Base-by-base conservation (phyloP, 2,329 filamentous ascomycete species). In the Clonostachys rhizophaga region DNA sequence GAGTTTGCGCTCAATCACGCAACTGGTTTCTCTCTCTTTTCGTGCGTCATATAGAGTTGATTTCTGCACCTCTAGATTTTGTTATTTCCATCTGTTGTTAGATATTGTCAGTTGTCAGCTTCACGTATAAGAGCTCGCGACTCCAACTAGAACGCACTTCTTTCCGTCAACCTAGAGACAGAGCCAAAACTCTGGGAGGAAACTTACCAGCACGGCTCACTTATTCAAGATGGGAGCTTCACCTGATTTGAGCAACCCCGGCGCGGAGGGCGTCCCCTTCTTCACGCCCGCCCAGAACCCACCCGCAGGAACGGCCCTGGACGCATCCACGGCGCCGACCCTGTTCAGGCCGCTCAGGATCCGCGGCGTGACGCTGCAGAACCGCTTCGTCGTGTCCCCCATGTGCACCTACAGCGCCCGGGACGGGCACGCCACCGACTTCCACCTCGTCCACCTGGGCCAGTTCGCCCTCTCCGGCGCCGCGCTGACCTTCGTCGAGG, bases 371-470 rank as follows among this genome's bases (percentile, higher is more conserved):
- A 71, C 34, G 12, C 16, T 40, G 7, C 42, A 48, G 35, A 45
- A 45, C 47, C 47, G 42, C 43, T 45, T 42, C 37, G 43, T 45
- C 2, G 43, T 48, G 16, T 41, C 47, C n/a, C 43, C 47, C 42
- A 51, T 84, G 79, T 84, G 81, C 65, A 77, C 71, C 54, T 82
- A 81, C 66, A 77, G 72, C 24, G 73, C 77, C 51, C 58, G 73
- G 42, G 65, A 80, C 52, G 78, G 91, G 37, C 86, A 92, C 65
- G 72, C 86, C 53, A 91, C 87, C 2, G 78, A 87, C 61, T 96
- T 84, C 79, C 90, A 96, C 64, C 71, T 92, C 44, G 83, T 90
- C 14, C 91, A 95, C 59, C 74, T 92, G 24, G 89, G 90, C 48
- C 84, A 89, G 50, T 91, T 91, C 55, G 78, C 89, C 18, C 75